Conservation (phyloP, 495 filamentous ascomycete species). For the Tuber brumale region DNA sequence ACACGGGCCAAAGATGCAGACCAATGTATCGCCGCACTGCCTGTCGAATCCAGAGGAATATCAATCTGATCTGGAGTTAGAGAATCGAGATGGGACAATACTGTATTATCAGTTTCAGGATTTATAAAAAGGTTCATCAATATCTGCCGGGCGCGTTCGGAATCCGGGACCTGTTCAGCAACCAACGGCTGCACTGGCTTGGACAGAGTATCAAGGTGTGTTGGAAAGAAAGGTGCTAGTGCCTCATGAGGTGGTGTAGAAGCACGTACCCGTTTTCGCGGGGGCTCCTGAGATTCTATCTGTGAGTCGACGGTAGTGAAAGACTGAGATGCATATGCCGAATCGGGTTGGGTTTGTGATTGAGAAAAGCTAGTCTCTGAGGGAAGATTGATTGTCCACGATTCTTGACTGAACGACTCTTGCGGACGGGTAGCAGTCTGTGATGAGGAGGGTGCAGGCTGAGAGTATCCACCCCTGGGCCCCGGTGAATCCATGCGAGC, state of each 20-base stretch:
- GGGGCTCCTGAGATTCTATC: conserved; percentile 66
- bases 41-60: conserved; percentile 75
- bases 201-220: conserved; percentile 50
- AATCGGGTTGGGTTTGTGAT: conserved; percentile 46
- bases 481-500: conserved; percentile 83
- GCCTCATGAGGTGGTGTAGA: conserved; percentile 37
- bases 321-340: conserved; percentile 50
- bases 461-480: conserved; percentile 46
- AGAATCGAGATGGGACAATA: conserved; percentile 46
- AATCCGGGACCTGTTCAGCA: conserved; percentile 57
- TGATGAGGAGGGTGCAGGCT: conserved; percentile 44
- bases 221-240: conserved; percentile 31
- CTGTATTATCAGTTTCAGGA: conserved; percentile 48
- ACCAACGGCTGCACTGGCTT: conserved; percentile 64
- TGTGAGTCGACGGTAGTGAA: conserved; percentile 43
- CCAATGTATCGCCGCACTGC: conserved; percentile 91
- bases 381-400: conserved; percentile 50
- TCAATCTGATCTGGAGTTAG: conserved; percentile 80
- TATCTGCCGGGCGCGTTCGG: conserved; percentile 66
- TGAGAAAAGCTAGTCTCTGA: conserved; percentile 58
- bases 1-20: conserved; percentile 90
- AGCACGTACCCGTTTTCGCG: conserved; percentile 61
- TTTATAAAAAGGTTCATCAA: conserved; percentile 87
- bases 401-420: conserved; percentile 54
- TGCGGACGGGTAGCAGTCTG: conserved; percentile 35